Evolutionary conservation across 1,284 basidiomycete genomes (phyloP), one percentile per base, ranked within the genome.

Genomic region (Tilletia caries): DNA sequence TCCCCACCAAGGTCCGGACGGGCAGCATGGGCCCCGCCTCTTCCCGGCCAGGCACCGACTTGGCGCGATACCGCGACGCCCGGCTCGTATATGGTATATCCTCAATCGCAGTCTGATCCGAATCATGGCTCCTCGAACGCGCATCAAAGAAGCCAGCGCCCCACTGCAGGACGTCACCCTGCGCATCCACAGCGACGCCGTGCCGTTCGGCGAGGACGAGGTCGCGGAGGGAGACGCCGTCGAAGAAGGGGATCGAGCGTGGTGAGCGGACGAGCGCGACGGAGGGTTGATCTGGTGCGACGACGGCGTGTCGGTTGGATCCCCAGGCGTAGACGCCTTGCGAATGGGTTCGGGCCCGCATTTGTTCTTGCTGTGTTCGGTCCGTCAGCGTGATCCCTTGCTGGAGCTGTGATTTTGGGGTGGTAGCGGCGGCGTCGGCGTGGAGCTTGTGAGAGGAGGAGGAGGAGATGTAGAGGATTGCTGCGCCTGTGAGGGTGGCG

Each of bases 121-220:
- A 6, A 6, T 64, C 41, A 3, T 10, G 18, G 23, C 48, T 27
- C 23, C 74, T 71, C 25, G 74, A 68, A 1, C 73, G 44, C n/a
- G 76, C 67, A 66, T 80, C 76, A 37, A 80, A 80, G 68, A 82
- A 83, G n/a, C 80, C 81, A 10, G 76, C 69, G 29, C 81, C 81
- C 81, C 81, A 83, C 69, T 83, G 81, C 29, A 79, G 73, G 2
- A 83, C 72, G 44, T 98, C 91, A 29, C 95, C 95, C 52, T 88
- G 86, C 2, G 89, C 79, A 66, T 83, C 81, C 8, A 82, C 79
- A 0, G 80, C 80, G 2, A 78, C 80, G 46, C 76, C 81, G 65
- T 81, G 79, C 66, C 75, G 77, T 60, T 81, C 79, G 29, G 72
- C 68, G 12, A 83, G 70, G 60, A 72, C 74, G 60, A 83, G 70